These are phyloP conservation scores for Cladobotryum mycophilum DNA, from an alignment of 2,329 filamentous ascomycete genomes.

Conservation along the genomic window DNA sequence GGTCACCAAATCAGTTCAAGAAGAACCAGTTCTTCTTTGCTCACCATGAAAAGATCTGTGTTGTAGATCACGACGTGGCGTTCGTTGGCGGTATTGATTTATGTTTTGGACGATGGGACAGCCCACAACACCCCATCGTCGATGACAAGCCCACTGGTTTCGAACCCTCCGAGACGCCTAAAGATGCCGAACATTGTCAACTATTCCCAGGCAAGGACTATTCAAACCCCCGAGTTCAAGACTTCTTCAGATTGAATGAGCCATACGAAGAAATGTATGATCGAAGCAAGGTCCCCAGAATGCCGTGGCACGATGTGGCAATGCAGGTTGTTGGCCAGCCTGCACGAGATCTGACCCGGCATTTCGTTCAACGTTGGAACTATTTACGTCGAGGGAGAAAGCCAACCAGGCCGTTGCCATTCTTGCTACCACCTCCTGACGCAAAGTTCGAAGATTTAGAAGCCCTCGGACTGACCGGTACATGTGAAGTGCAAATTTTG, in stretches of 20 bases:
- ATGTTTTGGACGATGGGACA: constrained; percentile 97
- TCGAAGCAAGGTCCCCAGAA: constrained; percentile 76
- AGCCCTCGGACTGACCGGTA: constrained; percentile 80
- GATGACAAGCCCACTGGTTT: constrained; percentile 96
- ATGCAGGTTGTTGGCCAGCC: constrained; percentile 98
- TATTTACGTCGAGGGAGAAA: constrained; percentile 90
- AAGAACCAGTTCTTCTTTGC: constrained; percentile 99
- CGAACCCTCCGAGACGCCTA: constrained; percentile 65
- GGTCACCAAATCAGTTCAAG: constrained; percentile 94
- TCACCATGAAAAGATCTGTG: constrained; percentile 96
- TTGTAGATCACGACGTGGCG: constrained; percentile 92
- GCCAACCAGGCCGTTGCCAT: constrained; percentile 86
- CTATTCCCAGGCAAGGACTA: constrained; percentile 98
- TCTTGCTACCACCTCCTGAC: constrained; percentile 87
- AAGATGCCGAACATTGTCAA: constrained; percentile 90
- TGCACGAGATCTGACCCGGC: constrained; percentile 84
- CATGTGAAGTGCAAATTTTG: constrained; percentile 93
- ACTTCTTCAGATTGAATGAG: constrained; percentile 88
- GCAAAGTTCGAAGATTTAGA: constrained; percentile 82
- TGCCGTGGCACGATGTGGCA: constrained; percentile 97
- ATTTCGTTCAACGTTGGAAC: constrained; percentile 98
- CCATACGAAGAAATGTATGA: constrained; percentile 99
- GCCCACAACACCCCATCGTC: constrained; percentile 80
- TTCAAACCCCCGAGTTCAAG: constrained; percentile 89
- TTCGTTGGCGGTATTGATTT: constrained; percentile 95